Conservation (phyloP, 1,284 basidiomycete species). For the Puccinia horiana region DNA sequence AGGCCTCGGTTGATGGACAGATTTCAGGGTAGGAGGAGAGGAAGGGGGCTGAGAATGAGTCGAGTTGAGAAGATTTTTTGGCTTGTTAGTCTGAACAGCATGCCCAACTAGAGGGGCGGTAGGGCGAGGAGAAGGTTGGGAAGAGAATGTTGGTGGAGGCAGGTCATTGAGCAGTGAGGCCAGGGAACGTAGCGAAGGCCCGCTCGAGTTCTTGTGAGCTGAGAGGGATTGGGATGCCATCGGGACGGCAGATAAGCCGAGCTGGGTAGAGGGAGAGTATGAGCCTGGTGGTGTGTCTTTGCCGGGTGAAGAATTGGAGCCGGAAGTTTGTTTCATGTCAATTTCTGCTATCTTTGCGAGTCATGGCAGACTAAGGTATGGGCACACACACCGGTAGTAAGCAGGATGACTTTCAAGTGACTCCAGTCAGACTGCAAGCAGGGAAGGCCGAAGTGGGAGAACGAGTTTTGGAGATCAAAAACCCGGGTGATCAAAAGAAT, state of each 20-base stretch:
- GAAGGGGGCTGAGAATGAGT: not conserved
- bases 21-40: not conserved
- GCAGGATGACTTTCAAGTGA: not conserved
- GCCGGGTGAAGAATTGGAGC: not conserved
- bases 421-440: not conserved
- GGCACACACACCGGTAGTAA: no score
- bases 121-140: not conserved
- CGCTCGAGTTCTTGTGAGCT: not conserved
- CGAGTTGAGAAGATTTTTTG: not conserved
- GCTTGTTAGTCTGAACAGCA: not conserved
- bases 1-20: not conserved
- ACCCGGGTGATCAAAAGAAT: no score
- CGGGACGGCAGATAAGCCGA: not conserved
- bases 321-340: not conserved
- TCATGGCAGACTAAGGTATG: no score
- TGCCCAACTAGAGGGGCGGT: no score
- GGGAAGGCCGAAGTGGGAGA: no score
- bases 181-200: conserved; percentile 11
- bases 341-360: no score
- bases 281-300: no score
- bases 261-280: not conserved
- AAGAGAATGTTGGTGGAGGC: conserved; percentile 3
- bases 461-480: no score
- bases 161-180: conserved; percentile 19
- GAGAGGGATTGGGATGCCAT: conserved; percentile 12